Evolutionary conservation across 192 early-diverging fungal genomes (phyloP), one percentile per base, ranked within the genome.

Genomic region (Podila verticillata): DNA sequence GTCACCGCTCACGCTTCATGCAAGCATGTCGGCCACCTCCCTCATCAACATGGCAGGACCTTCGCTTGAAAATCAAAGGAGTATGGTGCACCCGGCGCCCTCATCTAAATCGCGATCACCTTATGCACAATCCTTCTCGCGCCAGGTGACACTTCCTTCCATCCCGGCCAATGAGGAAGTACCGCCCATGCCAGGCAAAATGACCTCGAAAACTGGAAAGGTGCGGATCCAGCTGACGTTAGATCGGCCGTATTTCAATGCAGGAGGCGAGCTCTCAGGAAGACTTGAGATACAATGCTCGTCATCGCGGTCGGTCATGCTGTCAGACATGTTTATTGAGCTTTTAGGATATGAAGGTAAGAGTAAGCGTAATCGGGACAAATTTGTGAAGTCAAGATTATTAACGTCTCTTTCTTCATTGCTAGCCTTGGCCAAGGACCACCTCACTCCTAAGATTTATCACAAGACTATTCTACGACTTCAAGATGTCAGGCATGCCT

Each of bases 221-320:
- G 70, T 72, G 2, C 69, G 65, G 1, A 72, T 80, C n/a, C 77
- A 80, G 48, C 51, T 80, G 1, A 80, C 70, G 0, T 80, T 80
- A 48, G 77, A 80, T 32, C 66, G 66, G 4, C 77, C 77, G 1
- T 80, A 64, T 47, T 80, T 80, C 57, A 80, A 80, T 34, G 70
- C 77, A n/a, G 77, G 77, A 31, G 77, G 77, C n/a, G 77, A 80
- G 48, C 56, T 80, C 7, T 80, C 77, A n/a, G 77, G 77, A 12
- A 48, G 77, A 15, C 32, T 80, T 5, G 77, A 80, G 48, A 63
- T 80, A 1, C 77, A 80, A 26, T 80, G 77, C 34, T 80, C 77
- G 2, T 72, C 77, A 0, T 80, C 77, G 19, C 60, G 66, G 8
- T 80, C 77, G 12, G 64, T 80, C 29, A 68, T 60, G 77, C 22